phyloP scores from a whole-genome alignment of 2,329 filamentous ascomycete species.

The Fusarium sp. region DNA sequence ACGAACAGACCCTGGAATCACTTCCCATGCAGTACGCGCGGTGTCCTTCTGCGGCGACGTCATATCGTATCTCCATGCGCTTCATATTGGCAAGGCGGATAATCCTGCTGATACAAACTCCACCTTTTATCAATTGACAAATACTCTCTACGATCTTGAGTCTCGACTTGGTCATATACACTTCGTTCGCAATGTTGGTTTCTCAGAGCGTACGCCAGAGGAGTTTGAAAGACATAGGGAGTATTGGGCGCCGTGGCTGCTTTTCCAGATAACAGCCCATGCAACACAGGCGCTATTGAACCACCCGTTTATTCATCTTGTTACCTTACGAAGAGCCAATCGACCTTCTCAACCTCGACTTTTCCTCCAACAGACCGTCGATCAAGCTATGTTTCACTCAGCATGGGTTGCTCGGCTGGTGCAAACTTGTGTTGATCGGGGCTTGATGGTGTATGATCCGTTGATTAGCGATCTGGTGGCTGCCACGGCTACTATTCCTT shows the following conservation, averaged over 20 bases:
- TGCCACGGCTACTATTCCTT: constrained; percentile 40
- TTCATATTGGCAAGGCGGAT: constrained; percentile 34
- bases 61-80: constrained; percentile 31
- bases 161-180: constrained; percentile 27
- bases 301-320: constrained; percentile 43
- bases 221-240: constrained; percentile 36
- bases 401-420: constrained; percentile 39
- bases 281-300: constrained; percentile 37
- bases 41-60: constrained; percentile 40
- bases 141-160: constrained; percentile 39
- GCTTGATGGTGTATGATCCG: constrained; percentile 36
- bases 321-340: constrained; percentile 20
- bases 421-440: constrained; percentile 40
- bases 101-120: constrained; percentile 37
- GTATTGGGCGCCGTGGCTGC: constrained; percentile 42
- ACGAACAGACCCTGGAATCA: constrained; percentile 33
- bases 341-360: constrained; percentile 33
- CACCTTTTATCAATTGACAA: constrained; percentile 37
- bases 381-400: constrained; percentile 44
- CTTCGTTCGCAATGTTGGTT: constrained; percentile 42
- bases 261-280: constrained; percentile 39
- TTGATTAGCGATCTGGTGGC: constrained; percentile 42
- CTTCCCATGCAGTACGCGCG: constrained; percentile 25
- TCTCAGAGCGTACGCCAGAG: constrained; percentile 31
- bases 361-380: constrained; percentile 39